phyloP scores from a whole-genome alignment of 139 green algal genomes.

The Chlorella sorokiniana region DNA sequence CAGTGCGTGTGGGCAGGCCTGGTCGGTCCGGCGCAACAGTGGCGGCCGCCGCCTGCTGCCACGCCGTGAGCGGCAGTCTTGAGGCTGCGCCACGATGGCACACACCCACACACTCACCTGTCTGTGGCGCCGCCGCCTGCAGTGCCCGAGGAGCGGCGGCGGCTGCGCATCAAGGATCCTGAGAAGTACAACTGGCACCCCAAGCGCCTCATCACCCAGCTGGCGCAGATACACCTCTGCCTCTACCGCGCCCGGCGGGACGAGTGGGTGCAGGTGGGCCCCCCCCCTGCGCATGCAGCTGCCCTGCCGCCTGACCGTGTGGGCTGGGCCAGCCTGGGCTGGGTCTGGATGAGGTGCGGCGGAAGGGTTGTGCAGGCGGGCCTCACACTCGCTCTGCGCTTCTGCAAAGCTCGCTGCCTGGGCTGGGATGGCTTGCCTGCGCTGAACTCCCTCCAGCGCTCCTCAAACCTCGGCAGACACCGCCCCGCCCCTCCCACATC shows the following conservation, averaged over 20 bases:
- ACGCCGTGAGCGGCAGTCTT: too few species aligned
- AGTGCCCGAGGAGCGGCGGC: constrained; percentile 58
- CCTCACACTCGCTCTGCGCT: too few species aligned
- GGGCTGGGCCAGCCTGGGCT: neutral
- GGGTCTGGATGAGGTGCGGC: too few species aligned
- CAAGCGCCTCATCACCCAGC: constrained; percentile 80
- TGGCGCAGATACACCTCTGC: constrained; percentile 84
- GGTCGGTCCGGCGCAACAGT: too few species aligned
- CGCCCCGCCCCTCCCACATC: too few species aligned
- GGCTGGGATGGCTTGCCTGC: too few species aligned
- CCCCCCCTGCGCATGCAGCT: neutral
- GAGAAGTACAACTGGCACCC: constrained; percentile 88
- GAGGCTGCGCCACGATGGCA: too few species aligned
- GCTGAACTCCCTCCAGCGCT: too few species aligned
- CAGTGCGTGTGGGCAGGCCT: neutral
- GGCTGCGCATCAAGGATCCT: constrained; percentile 81
- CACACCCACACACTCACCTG: neutral
- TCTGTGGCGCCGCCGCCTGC: neutral
- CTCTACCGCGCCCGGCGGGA: constrained; percentile 68
- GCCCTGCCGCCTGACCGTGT: neutral
- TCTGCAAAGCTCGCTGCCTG: too few species aligned
- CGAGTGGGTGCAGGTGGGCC: constrained; percentile 42
- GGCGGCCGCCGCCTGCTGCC: too few species aligned
- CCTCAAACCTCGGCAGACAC: too few species aligned
- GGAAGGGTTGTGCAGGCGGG: too few species aligned